Conservation (phyloP, 2,329 filamentous ascomycete genomes). For the Bipolaris oryzae region DNA sequence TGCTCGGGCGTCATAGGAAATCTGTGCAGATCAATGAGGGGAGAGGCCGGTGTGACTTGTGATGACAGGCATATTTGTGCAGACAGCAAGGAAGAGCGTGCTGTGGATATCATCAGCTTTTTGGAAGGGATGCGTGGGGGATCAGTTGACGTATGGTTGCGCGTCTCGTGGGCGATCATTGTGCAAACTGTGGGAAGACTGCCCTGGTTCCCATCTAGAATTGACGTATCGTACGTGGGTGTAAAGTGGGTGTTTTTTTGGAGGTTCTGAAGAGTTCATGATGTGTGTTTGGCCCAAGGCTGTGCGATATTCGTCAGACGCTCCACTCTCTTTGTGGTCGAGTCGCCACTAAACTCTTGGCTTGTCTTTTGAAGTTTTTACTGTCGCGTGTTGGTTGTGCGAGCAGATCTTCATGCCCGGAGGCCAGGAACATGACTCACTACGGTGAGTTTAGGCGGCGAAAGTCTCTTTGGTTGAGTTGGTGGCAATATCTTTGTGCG, state of each 20-base stretch:
- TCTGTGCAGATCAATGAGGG: slow-evolving; percentile 5
- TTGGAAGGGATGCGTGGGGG: not conserved
- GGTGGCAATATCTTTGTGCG: slow-evolving; percentile 22
- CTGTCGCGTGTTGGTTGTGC: not conserved
- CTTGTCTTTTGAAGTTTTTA: not conserved
- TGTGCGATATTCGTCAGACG: slow-evolving; percentile 12
- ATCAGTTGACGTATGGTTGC: not conserved
- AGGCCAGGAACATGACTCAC: not conserved
- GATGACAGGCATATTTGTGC: not conserved
- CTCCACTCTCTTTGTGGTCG: slow-evolving; percentile 9
- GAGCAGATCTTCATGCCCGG: not conserved
- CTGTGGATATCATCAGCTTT: not conserved
- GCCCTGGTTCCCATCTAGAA: not conserved
- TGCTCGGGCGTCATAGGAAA: slow-evolving; percentile 2
- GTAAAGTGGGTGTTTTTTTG: not conserved
- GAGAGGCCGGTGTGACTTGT: not conserved
- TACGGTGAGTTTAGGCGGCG: slow-evolving; percentile 5
- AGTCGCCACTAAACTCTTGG: slow-evolving; percentile 14
- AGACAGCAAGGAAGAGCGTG: not conserved
- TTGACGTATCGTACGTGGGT: not conserved
- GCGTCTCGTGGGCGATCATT: not conserved
- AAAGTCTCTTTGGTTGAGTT: not conserved
- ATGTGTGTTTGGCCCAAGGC: not conserved
- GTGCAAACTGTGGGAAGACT: slow-evolving; percentile 1
- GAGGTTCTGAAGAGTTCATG: not conserved